Base-by-base conservation (phyloP, 257 asterid genomes). In the Prunella vulgaris region DNA sequence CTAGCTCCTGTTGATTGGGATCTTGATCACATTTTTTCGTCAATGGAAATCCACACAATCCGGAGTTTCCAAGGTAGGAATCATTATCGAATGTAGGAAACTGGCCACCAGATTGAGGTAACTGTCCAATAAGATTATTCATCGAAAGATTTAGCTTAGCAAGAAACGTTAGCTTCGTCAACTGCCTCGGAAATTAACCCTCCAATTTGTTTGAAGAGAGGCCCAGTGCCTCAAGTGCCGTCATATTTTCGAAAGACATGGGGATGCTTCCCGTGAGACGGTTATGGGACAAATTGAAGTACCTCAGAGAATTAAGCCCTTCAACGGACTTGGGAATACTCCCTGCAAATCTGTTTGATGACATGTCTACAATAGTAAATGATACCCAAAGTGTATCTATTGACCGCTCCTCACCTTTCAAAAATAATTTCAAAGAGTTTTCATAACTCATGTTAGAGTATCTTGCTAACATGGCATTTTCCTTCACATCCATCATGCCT, bases 211-310 rank as follows among this genome's bases (percentile, higher is more conserved):
- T 69, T 1, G 59, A 69, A 10, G 71, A 67, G 4, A 68, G 33
- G 44, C 68, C 79, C 66, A 75, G 52, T 2, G 75, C 60, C 10
- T 68, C 79, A 8, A 74, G 58, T 49, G 27, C 52, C n/a, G 18
- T 60, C 22, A 68, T 10, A 27, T 58, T 10, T 24, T 37, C 66
- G 0, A 73, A 13, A 3, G 69, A 5, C 0, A 30, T 0, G 0
- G 66, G 66, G 27, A 67, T 67, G 0, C 10, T 32, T 1, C 78
- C 60, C 1, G 74, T 46, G 5, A 74, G 46, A 12, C 12, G 25
- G 3, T 68, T 74, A 7, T 13, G 58, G 7, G 71, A 60, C 59
- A 68, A 12, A 38, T 46, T 59, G 33, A 67, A 63, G 24, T 30
- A 20, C 8, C 17, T 3, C 1, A 74, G 44, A 12, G 57, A 32